A percentile compares a stretch with the other conserved stretches of the same genome.
Evolutionary conservation across 306 rosid genomes (phyloP).

Genomic region (Inga oerstediana): DNA sequence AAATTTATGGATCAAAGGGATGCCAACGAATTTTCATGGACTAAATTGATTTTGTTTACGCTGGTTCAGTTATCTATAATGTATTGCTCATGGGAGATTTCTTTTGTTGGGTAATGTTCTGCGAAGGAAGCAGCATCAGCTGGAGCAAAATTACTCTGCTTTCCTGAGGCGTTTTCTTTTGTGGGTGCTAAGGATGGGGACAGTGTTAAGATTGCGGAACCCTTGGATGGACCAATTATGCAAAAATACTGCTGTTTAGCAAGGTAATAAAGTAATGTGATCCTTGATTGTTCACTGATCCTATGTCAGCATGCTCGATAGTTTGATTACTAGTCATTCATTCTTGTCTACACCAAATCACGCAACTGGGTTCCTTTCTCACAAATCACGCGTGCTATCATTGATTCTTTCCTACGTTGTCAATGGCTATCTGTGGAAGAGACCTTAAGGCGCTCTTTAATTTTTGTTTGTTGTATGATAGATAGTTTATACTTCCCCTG

Average conservation of each 20-base stretch:
- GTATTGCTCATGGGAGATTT: neutral
- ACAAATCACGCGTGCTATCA: neutral
- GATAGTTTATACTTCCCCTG: neutral
- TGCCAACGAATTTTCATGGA: neutral
- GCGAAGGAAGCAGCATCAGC: constrained; percentile 87
- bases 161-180: constrained; percentile 86
- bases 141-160: constrained; percentile 84
- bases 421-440: neutral
- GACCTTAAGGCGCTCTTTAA: neutral
- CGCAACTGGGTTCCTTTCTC: neutral
- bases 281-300: neutral
- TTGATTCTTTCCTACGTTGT: neutral
- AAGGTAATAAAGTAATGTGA: constrained; percentile 48
- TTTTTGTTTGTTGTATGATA: neutral
- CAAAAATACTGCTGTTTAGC: constrained; percentile 80
- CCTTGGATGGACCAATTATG: constrained; percentile 80
- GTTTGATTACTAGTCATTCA: neutral
- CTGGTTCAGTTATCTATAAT: neutral
- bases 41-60: neutral
- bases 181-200: constrained; percentile 84
- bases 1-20: neutral
- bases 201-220: constrained; percentile 67
- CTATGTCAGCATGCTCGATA: neutral
- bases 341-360: neutral
- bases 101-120: constrained; percentile 22